A percentile compares a stretch with the other conserved stretches of the same genome.
These are phyloP conservation scores for Epichloe gansuensis DNA, from an alignment of 2,329 filamentous ascomycete genomes.

Conservation along the genomic window DNA sequence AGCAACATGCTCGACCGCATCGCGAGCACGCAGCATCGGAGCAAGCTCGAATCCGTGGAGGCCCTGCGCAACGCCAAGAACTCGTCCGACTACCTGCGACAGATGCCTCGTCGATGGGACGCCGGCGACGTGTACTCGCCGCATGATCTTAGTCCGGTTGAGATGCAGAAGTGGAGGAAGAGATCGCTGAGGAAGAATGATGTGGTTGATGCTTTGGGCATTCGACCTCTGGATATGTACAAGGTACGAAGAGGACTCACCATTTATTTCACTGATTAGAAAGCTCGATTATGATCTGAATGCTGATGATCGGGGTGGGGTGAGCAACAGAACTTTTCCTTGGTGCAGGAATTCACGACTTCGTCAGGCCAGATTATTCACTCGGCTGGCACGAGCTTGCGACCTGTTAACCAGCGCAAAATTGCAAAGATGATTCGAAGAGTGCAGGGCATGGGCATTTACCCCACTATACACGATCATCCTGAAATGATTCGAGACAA, in stretches of 20 bases:
- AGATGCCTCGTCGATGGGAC: slow-evolving; percentile 59
- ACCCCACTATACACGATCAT: slow-evolving; percentile 83
- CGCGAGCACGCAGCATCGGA: slow-evolving; percentile 19
- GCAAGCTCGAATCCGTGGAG: slow-evolving; percentile 17
- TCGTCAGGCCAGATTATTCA: slow-evolving; percentile 75
- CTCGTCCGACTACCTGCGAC: slow-evolving; percentile 42
- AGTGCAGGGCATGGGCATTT: slow-evolving; percentile 77
- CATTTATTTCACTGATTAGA: not conserved
- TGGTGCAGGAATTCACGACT: slow-evolving; percentile 82
- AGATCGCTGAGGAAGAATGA: slow-evolving; percentile 48
- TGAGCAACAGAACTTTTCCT: slow-evolving; percentile 63
- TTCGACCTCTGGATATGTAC: slow-evolving; percentile 77
- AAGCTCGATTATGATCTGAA: not conserved
- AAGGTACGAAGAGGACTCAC: slow-evolving; percentile 41
- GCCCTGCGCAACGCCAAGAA: slow-evolving; percentile 24
- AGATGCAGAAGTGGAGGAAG: slow-evolving; percentile 71
- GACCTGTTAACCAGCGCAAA: slow-evolving; percentile 82
- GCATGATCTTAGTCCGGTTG: slow-evolving; percentile 64
- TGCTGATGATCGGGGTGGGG: not conserved
- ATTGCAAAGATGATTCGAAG: slow-evolving; percentile 86
- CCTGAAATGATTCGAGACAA: slow-evolving; percentile 57
- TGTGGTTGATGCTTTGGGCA: slow-evolving; percentile 63
- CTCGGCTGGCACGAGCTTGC: slow-evolving; percentile 61
- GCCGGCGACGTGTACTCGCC: slow-evolving; percentile 81
- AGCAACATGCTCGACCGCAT: slow-evolving; percentile 16